Conservation (phyloP, 1,284 basidiomycete genomes). For the Cutaneotrichosporon daszewskae region DNA sequence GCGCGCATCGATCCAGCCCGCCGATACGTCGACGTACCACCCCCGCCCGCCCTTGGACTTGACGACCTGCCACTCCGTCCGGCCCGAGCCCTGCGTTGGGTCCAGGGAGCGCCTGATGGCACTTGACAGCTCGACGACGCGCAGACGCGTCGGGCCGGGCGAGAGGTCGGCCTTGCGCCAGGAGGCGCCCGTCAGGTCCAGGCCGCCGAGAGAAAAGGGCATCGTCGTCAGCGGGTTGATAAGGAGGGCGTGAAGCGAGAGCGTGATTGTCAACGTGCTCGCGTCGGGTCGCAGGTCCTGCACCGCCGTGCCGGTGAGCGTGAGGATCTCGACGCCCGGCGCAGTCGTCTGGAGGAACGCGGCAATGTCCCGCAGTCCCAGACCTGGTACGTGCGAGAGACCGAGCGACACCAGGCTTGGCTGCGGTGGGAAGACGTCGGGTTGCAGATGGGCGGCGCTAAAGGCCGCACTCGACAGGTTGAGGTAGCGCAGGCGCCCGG, state of each 20-base stretch:
- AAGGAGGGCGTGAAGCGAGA: conserved; percentile 54
- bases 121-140: conserved; percentile 82
- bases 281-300: conserved; percentile 54
- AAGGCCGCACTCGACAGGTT: conserved; percentile 81
- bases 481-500: conserved; percentile 72
- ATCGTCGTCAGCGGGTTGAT: conserved; percentile 71
- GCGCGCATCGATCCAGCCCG: conserved; percentile 60
- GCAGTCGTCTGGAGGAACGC: conserved; percentile 67
- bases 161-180: conserved; percentile 37
- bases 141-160: conserved; percentile 64
- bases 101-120: conserved; percentile 57
- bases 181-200: conserved; percentile 19
- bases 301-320: conserved; percentile 70
- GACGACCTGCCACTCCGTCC: conserved; percentile 72
- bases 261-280: conserved; percentile 47
- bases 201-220: conserved; percentile 58
- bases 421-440: conserved; percentile 57
- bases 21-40: conserved; percentile 88
- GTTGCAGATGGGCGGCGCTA: conserved; percentile 56
- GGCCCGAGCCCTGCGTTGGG: conserved; percentile 51
- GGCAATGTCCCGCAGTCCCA: conserved; percentile 64
- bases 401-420: conserved; percentile 77
- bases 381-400: conserved; percentile 71
- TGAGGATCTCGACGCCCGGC: conserved; percentile 75
- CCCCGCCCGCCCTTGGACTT: conserved; percentile 86